Base-by-base conservation (phyloP, 257 asterid genomes). In the Echium plantagineum region DNA sequence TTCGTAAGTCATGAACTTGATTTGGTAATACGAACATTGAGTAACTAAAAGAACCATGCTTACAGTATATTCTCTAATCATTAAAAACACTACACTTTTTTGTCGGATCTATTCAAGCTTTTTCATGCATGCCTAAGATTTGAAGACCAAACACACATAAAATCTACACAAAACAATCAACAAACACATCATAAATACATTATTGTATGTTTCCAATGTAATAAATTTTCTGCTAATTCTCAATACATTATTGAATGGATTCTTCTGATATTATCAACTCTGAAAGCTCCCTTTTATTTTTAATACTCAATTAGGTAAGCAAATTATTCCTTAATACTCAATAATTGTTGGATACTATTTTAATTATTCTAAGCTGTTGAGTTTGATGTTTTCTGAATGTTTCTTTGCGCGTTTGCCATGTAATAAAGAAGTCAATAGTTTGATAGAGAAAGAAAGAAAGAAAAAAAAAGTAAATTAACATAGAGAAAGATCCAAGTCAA, bases 401-500 rank as follows among this genome's bases (percentile, higher is more conserved):
- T 63, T 66, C 74, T 69, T 55, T 62, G 71, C 62, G 74, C 59
- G 70, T 58, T 69, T 69, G 9, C 51, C 46, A 28, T 47, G 49
- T 42, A 42, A 42, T 42, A 42, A 42, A 52, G 54, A 72, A 72
- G 79, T 77, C 81, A 77, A 72, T 55, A 55, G 15, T 52, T 20
- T 32, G 53, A 35, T 26, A 59, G 61, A 6, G 20, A 32, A 9
- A 55, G 28, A 15, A 42, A 47, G 59, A 55, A n/a, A n/a, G n/a
- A n/a, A n/a, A n/a, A n/a, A n/a, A 31, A 9, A 32, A 8, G 9
- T 20, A 10, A 24, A 32, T 19, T 9, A 62, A 21, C 28, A 22
- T 18, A 55, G 31, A 57, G 38, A 35, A 77, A 64, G 79, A 79
- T 79, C 75, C 77, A 77, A 76, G 96, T 85, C 94, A 85, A 89